Conservation (phyloP, 2,329 filamentous ascomycete genomes). For the Sporothrix mexicana region DNA sequence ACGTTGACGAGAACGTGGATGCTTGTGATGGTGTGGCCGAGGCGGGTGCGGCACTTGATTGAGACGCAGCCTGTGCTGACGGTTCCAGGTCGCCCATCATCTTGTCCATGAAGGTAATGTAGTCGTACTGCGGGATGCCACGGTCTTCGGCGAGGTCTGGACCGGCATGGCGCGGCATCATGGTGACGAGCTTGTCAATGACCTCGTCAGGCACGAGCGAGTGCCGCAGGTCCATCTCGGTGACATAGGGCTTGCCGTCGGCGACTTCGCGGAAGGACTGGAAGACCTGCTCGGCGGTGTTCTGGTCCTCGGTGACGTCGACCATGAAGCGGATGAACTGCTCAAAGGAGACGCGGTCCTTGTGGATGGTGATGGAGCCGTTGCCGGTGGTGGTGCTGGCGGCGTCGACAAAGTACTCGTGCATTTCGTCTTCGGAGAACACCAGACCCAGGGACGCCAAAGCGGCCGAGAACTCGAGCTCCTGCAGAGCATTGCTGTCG, state of each 20-base stretch:
- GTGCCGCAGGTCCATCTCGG: slow-evolving; percentile 94
- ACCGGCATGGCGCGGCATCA: slow-evolving; percentile 83
- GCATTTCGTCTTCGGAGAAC: slow-evolving; percentile 98
- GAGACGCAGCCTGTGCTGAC: neutral
- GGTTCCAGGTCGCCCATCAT: slow-evolving; percentile 58
- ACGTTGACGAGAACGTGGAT: slow-evolving; percentile 10
- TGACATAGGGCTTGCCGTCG: slow-evolving; percentile 98
- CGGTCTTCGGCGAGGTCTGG: slow-evolving; percentile 85
- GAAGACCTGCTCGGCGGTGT: slow-evolving; percentile 97
- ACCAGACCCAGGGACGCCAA: slow-evolving; percentile 93
- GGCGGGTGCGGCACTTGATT: neutral
- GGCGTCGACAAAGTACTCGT: slow-evolving; percentile 90
- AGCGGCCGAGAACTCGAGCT: slow-evolving; percentile 94
- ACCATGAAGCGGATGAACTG: slow-evolving; percentile 99
- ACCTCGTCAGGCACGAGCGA: slow-evolving; percentile 95
- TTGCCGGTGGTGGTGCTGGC: slow-evolving; percentile 54
- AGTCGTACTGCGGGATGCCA: slow-evolving; percentile 88
- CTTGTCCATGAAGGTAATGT: slow-evolving; percentile 95
- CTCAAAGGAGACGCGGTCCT: slow-evolving; percentile 88
- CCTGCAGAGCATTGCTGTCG: slow-evolving; percentile 84
- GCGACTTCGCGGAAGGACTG: slow-evolving; percentile 97
- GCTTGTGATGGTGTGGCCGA: slow-evolving; percentile 18
- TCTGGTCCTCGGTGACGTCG: slow-evolving; percentile 97
- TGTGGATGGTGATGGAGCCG: slow-evolving; percentile 44
- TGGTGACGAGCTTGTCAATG: slow-evolving; percentile 86